Evolutionary conservation across 2,329 filamentous ascomycete species (phyloP).

Genomic region (Fusarium sp.): DNA sequence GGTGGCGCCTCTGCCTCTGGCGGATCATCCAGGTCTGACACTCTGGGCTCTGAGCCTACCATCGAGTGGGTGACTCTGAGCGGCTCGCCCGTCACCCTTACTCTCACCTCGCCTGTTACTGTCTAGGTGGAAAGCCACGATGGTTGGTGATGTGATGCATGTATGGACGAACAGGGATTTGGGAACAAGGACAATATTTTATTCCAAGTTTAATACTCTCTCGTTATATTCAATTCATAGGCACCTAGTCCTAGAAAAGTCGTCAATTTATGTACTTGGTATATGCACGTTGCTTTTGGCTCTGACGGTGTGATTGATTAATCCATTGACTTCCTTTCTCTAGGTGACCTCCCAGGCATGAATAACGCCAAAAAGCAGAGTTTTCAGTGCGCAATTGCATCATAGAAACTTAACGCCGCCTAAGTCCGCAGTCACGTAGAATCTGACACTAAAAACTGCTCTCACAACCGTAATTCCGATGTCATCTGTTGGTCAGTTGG

Average conservation of each 20-base stretch:
- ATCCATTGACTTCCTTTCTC: no score
- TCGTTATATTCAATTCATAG: not conserved
- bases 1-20: conserved; percentile 6
- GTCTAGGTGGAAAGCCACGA: not conserved
- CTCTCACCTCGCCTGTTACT: not conserved
- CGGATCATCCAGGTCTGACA: not conserved
- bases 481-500: not conserved
- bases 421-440: not conserved
- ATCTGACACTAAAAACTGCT: not conserved
- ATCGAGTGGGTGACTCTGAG: conserved; percentile 28
- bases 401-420: not conserved
- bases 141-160: not conserved
- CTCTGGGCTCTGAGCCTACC: conserved; percentile 25
- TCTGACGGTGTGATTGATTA: not conserved
- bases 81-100: conserved; percentile 18
- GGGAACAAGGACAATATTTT: not conserved
- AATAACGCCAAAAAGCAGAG: not conserved
- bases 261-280: not conserved
- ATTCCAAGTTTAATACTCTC: not conserved
- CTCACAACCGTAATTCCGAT: not conserved
- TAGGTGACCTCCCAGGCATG: no score
- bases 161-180: not conserved
- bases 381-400: not conserved
- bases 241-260: not conserved
- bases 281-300: not conserved